These are phyloP conservation scores for Gynostemma pentaphyllum DNA, from an alignment of 306 rosid species.

Conservation along the genomic window DNA sequence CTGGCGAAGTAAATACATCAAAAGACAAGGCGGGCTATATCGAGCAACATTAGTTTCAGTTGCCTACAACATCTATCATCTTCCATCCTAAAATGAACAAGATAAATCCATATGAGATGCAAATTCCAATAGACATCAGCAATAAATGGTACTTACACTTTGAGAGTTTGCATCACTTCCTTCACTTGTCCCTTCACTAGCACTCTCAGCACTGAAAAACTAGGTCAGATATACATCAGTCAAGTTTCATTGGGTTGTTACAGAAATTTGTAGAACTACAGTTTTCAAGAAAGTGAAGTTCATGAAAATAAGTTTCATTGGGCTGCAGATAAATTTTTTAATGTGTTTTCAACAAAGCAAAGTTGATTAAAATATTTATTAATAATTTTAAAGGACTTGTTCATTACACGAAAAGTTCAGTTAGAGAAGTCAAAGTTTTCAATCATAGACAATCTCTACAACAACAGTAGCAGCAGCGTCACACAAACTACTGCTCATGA, in stretches of 20 bases:
- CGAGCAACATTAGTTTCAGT: not conserved
- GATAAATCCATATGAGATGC: not conserved
- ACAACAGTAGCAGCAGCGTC: too few relatives aligned
- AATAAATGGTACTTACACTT: constrained; percentile 52
- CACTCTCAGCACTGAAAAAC: constrained; percentile 84
- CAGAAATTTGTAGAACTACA: not conserved
- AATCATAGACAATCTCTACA: not conserved
- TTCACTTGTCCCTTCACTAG: constrained; percentile 87
- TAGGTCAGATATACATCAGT: constrained; percentile 25
- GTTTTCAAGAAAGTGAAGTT: not conserved
- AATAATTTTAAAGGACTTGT: not conserved
- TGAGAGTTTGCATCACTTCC: constrained; percentile 95
- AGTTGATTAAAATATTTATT: not conserved
- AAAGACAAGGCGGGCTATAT: not conserved
- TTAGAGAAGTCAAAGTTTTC: not conserved
- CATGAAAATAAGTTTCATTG: not conserved
- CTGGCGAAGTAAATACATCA: not conserved
- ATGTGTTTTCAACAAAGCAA: not conserved
- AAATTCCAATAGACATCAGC: not conserved
- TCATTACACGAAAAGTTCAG: not conserved
- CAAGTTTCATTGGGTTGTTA: constrained; percentile 4
- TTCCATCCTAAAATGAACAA: not conserved
- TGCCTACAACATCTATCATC: not conserved
- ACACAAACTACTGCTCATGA: too few relatives aligned
- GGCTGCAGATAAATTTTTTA: too few relatives aligned